Conservation (phyloP, 2,329 filamentous ascomycete genomes). For the Pseudogymnoascus sp. region DNA sequence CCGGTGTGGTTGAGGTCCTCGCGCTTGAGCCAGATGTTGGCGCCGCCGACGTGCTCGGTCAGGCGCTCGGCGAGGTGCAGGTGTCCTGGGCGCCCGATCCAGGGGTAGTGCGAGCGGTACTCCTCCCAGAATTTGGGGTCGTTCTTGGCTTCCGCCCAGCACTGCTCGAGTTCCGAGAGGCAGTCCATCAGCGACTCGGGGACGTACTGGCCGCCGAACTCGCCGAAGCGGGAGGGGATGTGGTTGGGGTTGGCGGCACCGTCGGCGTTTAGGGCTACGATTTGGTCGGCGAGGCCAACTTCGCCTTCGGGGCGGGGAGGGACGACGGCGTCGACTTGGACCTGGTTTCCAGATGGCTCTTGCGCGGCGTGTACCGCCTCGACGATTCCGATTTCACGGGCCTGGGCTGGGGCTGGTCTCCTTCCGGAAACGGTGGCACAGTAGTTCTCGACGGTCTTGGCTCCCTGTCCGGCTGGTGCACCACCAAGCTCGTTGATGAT, state of each 20-base stretch:
- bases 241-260: conserved; percentile 39
- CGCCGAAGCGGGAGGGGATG: conserved; percentile 80
- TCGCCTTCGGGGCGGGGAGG: conserved; percentile 29
- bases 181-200: conserved; percentile 98
- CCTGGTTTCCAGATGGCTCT: conserved; percentile 48
- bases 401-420: conserved; percentile 33
- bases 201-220: conserved; percentile 96
- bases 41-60: conserved; percentile 81
- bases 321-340: conserved; percentile 63
- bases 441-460: conserved; percentile 75
- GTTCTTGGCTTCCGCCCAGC: conserved; percentile 79
- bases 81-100: conserved; percentile 91
- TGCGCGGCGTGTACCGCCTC: conserved; percentile 57
- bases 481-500: conserved; percentile 76
- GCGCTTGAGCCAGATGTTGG: conserved; percentile 95
- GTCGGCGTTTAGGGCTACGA: conserved; percentile 57
- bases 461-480: conserved; percentile 56
- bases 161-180: conserved; percentile 77
- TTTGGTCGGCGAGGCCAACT: conserved; percentile 43
- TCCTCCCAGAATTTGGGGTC: conserved; percentile 96
- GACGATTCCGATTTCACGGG: conserved; percentile 60
- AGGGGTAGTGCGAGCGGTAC: conserved; percentile 90
- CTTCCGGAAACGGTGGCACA: conserved; percentile 64
- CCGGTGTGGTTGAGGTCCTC: conserved; percentile 98
- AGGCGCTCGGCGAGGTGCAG: conserved; percentile 82